Evolutionary conservation across 345 rosid species (phyloP).

Genomic region (Euphorbia pulcherrima): DNA sequence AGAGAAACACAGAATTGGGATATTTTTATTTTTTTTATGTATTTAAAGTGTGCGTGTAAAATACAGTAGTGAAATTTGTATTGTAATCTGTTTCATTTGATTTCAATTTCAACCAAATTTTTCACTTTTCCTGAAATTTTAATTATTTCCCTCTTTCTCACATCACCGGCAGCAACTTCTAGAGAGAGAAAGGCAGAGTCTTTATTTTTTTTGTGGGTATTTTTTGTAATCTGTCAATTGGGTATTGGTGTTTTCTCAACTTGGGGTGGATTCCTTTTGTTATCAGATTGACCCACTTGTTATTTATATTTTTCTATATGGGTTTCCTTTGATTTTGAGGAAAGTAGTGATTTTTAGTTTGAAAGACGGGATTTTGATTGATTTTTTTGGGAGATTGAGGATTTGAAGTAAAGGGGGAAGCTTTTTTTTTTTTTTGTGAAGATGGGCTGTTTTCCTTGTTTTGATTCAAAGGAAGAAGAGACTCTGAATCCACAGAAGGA

Average conservation of each 20-base stretch:
- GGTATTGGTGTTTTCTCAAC: conserved; percentile 12
- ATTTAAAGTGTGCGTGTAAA: background rate
- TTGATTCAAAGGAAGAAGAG: conserved; percentile 83
- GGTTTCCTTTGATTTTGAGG: conserved; percentile 13
- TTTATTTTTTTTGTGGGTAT: background rate
- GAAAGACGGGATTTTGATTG: conserved; percentile 22
- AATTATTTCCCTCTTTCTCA: background rate
- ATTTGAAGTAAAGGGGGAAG: background rate
- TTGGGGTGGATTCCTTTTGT: conserved; percentile 18
- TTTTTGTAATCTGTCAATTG: conserved; percentile 3
- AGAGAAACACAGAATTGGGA: background rate
- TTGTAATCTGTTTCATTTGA: background rate
- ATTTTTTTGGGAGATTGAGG: conserved; percentile 13
- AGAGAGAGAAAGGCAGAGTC: background rate
- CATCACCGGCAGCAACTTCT: conserved; percentile 10
- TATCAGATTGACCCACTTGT: conserved; percentile 1
- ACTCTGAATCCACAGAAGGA: conserved; percentile 58
- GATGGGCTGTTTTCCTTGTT: conserved; percentile 96
- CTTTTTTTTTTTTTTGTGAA: conserved; percentile 16
- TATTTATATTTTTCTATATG: background rate
- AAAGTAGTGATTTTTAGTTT: conserved; percentile 5
- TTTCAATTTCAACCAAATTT: background rate
- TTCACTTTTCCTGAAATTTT: background rate
- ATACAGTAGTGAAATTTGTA: background rate
- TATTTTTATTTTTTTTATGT: background rate